These are phyloP conservation scores for Tetradesmus lagerheimii DNA, from an alignment of 139 green algal species.

Conservation along the genomic window DNA sequence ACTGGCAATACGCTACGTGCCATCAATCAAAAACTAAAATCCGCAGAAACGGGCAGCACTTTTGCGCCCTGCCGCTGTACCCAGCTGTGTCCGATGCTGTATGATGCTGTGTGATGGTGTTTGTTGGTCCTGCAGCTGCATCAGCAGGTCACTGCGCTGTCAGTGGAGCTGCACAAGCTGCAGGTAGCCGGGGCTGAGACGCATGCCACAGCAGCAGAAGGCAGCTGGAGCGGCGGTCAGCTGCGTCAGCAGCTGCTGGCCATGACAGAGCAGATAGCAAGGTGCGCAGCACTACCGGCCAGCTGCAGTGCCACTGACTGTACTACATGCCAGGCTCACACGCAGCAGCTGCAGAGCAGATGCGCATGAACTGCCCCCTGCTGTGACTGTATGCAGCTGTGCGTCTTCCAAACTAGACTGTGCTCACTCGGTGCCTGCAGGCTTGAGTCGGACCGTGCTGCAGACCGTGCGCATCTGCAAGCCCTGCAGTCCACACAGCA, in stretches of 20 bases:
- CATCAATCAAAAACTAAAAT: no score
- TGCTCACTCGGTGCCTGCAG: background rate
- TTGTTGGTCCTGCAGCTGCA: constrained; percentile 17
- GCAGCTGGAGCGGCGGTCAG: background rate
- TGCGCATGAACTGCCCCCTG: background rate
- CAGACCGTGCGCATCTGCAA: constrained; percentile 3
- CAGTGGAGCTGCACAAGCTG: constrained; percentile 29
- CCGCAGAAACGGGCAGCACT: background rate
- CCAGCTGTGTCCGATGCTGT: background rate
- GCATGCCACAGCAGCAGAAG: constrained; percentile 28
- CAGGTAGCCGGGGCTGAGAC: background rate
- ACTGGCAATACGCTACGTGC: no score
- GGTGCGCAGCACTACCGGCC: background rate
- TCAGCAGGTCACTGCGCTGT: constrained; percentile 31
- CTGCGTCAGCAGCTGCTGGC: constrained; percentile 28
- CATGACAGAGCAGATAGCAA: constrained; percentile 31
- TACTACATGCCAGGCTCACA: no score
- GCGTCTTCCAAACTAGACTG: background rate
- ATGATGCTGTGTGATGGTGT: background rate
- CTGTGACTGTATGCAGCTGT: no score
- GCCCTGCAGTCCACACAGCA: background rate
- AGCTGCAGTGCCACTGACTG: no score
- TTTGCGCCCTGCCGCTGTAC: background rate
- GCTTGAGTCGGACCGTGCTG: constrained; percentile 11
- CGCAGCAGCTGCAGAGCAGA: background rate